phyloP scores from a whole-genome alignment of 2,329 filamentous ascomycete species.

The Aspergillus sp. region DNA sequence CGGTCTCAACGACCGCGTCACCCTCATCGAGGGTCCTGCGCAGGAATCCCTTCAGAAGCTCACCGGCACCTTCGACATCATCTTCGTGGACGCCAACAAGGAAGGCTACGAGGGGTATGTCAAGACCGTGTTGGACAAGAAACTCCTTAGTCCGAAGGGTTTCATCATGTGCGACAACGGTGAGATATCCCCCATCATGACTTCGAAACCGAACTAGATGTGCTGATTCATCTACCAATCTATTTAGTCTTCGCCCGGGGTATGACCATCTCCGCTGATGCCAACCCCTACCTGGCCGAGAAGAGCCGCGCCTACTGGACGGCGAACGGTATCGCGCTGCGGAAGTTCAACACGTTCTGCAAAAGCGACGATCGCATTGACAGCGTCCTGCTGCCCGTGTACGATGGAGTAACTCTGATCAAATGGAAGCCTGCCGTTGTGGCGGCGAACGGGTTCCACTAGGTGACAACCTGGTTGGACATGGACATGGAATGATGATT shows the following conservation, averaged over 20 bases:
- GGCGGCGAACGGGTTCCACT: not conserved
- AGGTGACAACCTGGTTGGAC: not conserved
- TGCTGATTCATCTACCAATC: not conserved
- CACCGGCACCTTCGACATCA: not conserved
- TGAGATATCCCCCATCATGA: not conserved
- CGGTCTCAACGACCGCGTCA: conserved; percentile 3
- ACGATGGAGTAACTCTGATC: conserved; percentile 7
- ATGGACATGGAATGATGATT: too few relatives aligned
- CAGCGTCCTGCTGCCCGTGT: conserved; percentile 3
- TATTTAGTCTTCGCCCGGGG: conserved; percentile 1
- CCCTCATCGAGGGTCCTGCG: conserved; percentile 3
- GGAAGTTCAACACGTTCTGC: conserved; percentile 1
- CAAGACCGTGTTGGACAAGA: not conserved
- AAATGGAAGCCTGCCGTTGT: not conserved
- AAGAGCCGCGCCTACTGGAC: conserved; percentile 1
- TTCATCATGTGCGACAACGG: not conserved
- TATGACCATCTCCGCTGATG: not conserved
- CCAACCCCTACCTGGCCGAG: not conserved
- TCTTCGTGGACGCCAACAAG: not conserved
- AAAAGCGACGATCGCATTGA: conserved; percentile 5
- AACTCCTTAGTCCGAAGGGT: not conserved
- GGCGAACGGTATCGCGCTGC: not conserved
- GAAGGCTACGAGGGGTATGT: not conserved
- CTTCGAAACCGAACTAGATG: not conserved
- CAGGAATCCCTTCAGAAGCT: not conserved